Conservation (phyloP, 192 early-diverging fungal genomes). For the Diversispora epigaea region DNA sequence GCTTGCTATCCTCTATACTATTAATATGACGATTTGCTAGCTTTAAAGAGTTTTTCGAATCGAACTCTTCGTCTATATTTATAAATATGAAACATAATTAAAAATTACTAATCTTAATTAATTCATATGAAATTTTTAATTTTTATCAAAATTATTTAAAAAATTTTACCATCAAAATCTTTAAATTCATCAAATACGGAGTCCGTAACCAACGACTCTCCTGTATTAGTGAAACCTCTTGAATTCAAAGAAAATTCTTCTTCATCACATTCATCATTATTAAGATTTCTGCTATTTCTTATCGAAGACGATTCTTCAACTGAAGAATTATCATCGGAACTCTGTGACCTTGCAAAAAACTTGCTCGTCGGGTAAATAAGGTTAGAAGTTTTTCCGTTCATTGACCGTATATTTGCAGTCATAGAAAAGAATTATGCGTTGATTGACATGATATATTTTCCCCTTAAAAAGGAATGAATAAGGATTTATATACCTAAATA, state of each 20-base stretch:
- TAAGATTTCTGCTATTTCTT: too few species aligned
- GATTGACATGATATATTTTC: too few species aligned
- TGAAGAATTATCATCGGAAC: too few species aligned
- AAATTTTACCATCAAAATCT: slow-evolving; percentile 7
- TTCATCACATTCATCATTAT: background rate
- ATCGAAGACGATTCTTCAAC: too few species aligned
- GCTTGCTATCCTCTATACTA: slow-evolving; percentile 39
- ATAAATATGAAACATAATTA: background rate
- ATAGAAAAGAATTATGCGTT: too few species aligned
- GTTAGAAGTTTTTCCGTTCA: too few species aligned
- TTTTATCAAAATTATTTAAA: background rate
- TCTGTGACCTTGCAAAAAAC: too few species aligned
- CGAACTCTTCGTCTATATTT: background rate
- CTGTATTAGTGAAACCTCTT: background rate
- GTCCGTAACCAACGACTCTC: background rate
- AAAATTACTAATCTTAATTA: background rate
- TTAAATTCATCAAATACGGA: background rate
- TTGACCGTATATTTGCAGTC: too few species aligned
- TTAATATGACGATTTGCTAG: slow-evolving; percentile 5
- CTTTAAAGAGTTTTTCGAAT: background rate
- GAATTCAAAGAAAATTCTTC: background rate
- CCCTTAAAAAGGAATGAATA: too few species aligned
- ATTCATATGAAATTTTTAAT: background rate
- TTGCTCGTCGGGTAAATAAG: too few species aligned
- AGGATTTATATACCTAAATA: too few species aligned